Evolutionary conservation across 305 asterid genomes (phyloP).

Genomic region (Stenogyne calaminthoides): DNA sequence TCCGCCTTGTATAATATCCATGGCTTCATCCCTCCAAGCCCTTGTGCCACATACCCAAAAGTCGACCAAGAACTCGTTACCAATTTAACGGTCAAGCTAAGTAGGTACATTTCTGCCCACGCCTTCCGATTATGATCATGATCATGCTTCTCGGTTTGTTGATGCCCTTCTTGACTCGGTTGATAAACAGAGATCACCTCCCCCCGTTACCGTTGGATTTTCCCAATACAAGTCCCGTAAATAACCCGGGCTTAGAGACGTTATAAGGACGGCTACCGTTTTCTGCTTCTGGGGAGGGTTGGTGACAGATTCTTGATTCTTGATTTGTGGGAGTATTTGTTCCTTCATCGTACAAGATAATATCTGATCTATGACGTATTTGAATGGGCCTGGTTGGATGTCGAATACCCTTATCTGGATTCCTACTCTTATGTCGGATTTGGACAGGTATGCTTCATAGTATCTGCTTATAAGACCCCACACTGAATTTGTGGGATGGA

Average conservation of each 20-base stretch:
- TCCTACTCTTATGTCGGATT: constrained; percentile 67
- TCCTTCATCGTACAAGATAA: constrained; percentile 58
- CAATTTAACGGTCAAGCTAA: constrained; percentile 74
- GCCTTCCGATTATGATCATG: constrained; percentile 76
- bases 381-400: constrained; percentile 40
- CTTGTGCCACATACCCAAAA: constrained; percentile 93
- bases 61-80: constrained; percentile 92
- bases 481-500: constrained; percentile 78
- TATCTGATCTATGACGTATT: constrained; percentile 60
- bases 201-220: constrained; percentile 61
- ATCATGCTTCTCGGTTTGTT: constrained; percentile 52
- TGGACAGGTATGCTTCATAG: constrained; percentile 63
- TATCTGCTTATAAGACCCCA: constrained; percentile 84
- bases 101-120: constrained; percentile 85
- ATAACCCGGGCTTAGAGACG: constrained; percentile 63
- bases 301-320: constrained; percentile 29
- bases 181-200: constrained; percentile 61
- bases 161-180: constrained; percentile 76
- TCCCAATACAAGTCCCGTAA: constrained; percentile 64
- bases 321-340: constrained; percentile 53
- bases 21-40: constrained; percentile 83
- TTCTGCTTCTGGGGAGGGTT: constrained; percentile 34
- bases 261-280: constrained; percentile 53
- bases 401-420: constrained; percentile 76
- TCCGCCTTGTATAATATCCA: constrained; percentile 77